Evolutionary conservation across 129 eudicot species (phyloP).

Genomic region (Helichrysum umbraculigerum): DNA sequence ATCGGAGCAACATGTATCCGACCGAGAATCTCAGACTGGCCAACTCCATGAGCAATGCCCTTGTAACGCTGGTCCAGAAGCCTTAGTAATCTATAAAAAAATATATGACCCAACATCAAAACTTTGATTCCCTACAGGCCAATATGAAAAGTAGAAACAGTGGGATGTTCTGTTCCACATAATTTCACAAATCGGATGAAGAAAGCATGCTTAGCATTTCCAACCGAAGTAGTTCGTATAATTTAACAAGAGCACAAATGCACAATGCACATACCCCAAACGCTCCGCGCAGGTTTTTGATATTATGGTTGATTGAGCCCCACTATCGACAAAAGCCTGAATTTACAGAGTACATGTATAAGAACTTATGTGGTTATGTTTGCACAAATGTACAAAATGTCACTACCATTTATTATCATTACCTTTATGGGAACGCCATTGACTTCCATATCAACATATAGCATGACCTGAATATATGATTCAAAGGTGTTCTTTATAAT

Average conservation of each 20-base stretch:
- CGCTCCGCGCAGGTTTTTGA: conserved; percentile 97
- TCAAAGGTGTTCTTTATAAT: neutral
- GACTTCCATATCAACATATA: conserved; percentile 98
- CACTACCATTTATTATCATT: neutral
- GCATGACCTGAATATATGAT: conserved; percentile 72
- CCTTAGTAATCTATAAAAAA: conserved; percentile 61
- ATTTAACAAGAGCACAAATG: neutral
- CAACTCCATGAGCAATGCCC: conserved; percentile 98
- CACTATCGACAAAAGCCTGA: conserved; percentile 98
- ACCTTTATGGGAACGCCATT: conserved; percentile 98
- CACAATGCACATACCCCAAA: conserved; percentile 62
- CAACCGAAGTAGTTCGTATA: neutral
- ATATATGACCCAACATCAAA: conserved; percentile 9
- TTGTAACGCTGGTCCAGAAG: conserved; percentile 83
- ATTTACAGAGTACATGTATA: conserved; percentile 3
- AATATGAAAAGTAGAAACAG: neutral
- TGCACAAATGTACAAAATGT: neutral
- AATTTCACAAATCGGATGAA: neutral
- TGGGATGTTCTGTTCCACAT: neutral
- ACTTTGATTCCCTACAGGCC: neutral
- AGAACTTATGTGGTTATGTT: neutral
- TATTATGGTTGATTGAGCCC: conserved; percentile 98
- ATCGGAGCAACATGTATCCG: conserved; percentile 96
- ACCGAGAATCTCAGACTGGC: conserved; percentile 91
- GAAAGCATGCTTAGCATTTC: neutral